Percentiles rank a stretch among this genome's conserved stretches.
phyloP scores from a whole-genome alignment of 768 basidiomycete genomes.

The Boletus insuetus region DNA sequence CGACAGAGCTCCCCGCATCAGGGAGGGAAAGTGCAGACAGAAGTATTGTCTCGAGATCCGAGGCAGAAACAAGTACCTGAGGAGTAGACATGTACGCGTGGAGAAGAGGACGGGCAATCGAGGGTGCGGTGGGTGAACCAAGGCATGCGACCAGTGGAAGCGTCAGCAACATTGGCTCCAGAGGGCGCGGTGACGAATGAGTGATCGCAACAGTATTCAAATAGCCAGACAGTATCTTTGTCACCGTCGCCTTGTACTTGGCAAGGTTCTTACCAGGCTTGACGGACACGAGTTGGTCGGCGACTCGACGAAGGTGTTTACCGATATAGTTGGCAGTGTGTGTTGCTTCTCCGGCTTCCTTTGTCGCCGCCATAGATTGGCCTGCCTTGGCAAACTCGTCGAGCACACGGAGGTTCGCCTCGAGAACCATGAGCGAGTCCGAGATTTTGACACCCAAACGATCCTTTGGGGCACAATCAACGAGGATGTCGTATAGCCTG shows the following conservation, averaged over 20 bases:
- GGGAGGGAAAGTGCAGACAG: conserved; percentile 36
- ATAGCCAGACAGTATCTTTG: conserved; percentile 20
- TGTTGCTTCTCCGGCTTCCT: conserved; percentile 6
- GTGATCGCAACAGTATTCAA: conserved; percentile 8
- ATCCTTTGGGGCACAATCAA: conserved; percentile 35
- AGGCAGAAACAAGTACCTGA: conserved; percentile 27
- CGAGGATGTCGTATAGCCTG: conserved; percentile 44
- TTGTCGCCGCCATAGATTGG: neutral
- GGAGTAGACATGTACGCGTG: conserved; percentile 45
- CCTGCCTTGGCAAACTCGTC: conserved; percentile 11
- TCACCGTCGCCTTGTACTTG: conserved; percentile 14
- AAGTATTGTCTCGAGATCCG: conserved; percentile 47
- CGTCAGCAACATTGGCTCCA: conserved; percentile 9
- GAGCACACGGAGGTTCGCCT: conserved; percentile 39
- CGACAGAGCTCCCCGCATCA: conserved; percentile 1
- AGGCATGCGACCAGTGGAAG: conserved; percentile 34
- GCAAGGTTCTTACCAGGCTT: conserved; percentile 13
- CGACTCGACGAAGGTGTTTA: conserved; percentile 7
- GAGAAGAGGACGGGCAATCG: conserved; percentile 40
- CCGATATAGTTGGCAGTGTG: conserved; percentile 29
- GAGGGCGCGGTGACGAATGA: neutral
- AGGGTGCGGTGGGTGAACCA: conserved; percentile 32
- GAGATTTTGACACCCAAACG: conserved; percentile 32
- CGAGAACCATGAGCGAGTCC: conserved; percentile 44
- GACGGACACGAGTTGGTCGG: conserved; percentile 8